These are phyloP conservation scores for Monilinia aucupariae DNA, from an alignment of 2,329 filamentous ascomycete genomes.

Conservation along the genomic window DNA sequence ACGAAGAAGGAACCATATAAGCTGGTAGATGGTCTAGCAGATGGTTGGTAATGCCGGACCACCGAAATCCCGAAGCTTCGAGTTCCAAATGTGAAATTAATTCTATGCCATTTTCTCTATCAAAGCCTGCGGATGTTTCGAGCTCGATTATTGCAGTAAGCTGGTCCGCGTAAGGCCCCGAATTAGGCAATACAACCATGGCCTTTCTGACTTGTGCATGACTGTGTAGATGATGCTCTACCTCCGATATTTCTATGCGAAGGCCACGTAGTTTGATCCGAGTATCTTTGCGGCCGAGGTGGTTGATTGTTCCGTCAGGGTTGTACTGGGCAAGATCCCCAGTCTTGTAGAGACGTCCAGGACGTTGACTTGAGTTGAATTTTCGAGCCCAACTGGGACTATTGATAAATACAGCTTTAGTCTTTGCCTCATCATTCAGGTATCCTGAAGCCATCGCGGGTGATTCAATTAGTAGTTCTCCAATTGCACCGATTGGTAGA, in stretches of 20 bases:
- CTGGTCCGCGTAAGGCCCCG: constrained; percentile 5
- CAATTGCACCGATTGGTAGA: constrained; percentile 35
- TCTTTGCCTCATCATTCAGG: constrained; percentile 37
- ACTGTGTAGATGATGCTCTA: constrained; percentile 15
- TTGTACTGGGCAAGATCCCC: constrained; percentile 38
- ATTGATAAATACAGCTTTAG: constrained; percentile 36
- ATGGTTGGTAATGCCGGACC: background rate
- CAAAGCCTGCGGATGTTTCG: background rate
- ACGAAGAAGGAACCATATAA: constrained; percentile 36
- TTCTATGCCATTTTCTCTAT: background rate
- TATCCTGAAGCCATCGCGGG: constrained; percentile 38
- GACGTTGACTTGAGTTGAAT: background rate
- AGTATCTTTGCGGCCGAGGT: constrained; percentile 11
- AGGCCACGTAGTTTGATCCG: constrained; percentile 11
- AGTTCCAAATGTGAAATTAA: background rate
- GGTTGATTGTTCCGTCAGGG: constrained; percentile 11
- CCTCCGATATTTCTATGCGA: constrained; percentile 11
- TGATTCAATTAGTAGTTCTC: constrained; percentile 39
- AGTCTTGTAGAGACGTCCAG: constrained; percentile 49
- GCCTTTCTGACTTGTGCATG: constrained; percentile 13
- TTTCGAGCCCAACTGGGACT: constrained; percentile 19
- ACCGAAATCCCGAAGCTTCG: background rate
- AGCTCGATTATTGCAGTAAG: constrained; percentile 8
- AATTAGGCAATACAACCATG: constrained; percentile 3
- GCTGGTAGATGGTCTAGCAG: constrained; percentile 26